A percentile compares a stretch with the other conserved stretches of the same genome.
phyloP scores from a whole-genome alignment of 352 stramenopile species.

The Phytophthora sp. region DNA sequence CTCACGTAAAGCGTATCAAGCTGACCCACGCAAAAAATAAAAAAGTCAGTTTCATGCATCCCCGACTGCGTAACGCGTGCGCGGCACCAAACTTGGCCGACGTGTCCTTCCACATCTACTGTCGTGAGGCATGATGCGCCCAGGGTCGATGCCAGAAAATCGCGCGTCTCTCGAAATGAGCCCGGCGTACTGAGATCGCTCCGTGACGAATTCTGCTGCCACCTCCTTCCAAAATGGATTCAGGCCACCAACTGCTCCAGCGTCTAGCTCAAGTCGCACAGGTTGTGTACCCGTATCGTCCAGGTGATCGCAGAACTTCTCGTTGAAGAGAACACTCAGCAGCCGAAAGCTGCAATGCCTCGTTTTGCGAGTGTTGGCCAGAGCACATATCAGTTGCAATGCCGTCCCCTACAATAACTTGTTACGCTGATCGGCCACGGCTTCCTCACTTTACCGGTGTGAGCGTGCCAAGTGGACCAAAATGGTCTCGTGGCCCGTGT shows the following conservation, averaged over 20 bases:
- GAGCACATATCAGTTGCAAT: too few species aligned
- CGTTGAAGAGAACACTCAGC: not conserved
- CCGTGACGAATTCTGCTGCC: not conserved
- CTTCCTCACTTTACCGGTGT: too few species aligned
- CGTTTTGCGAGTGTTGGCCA: too few species aligned
- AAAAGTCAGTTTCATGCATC: not conserved
- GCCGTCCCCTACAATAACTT: too few species aligned
- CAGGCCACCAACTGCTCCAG: not conserved
- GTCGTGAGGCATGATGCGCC: not conserved
- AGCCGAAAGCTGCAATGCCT: too few species aligned
- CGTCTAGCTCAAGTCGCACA: not conserved
- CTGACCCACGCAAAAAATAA: conserved; percentile 1
- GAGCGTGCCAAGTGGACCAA: too few species aligned
- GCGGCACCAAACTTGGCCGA: not conserved
- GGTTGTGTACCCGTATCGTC: not conserved
- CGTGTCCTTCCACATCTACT: not conserved
- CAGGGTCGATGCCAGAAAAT: not conserved
- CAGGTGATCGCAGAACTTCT: not conserved
- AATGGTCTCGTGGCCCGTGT: too few species aligned
- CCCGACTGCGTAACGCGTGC: not conserved
- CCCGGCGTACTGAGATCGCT: not conserved
- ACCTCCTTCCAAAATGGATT: not conserved
- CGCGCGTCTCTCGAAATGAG: not conserved
- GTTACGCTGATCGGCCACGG: too few species aligned
- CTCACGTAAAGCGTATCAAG: conserved; percentile 8